Conservation (phyloP, 2,329 filamentous ascomycete species). For the Fonsecaea nubica region DNA sequence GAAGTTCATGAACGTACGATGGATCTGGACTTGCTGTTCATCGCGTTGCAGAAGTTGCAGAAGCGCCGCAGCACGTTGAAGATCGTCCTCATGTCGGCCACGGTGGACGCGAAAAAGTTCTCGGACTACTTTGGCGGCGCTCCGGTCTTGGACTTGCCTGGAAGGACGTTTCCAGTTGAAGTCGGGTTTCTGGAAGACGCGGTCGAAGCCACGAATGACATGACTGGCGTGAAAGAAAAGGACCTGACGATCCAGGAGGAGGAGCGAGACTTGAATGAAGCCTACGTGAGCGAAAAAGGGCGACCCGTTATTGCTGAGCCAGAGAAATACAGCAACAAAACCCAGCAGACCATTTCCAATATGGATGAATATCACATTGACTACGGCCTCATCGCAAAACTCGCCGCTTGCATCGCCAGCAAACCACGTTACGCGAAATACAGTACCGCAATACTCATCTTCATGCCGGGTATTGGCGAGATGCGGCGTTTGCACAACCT, state of each 20-base stretch:
- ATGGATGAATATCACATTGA: constrained; percentile 93
- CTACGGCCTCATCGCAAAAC: constrained; percentile 80
- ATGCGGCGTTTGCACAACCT: constrained; percentile 88
- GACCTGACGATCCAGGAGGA: constrained; percentile 43
- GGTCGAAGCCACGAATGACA: constrained; percentile 82
- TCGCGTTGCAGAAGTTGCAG: constrained; percentile 86
- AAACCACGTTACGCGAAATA: constrained; percentile 70
- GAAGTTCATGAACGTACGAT: constrained; percentile 97
- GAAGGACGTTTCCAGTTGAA: constrained; percentile 89
- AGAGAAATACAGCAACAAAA: constrained; percentile 73
- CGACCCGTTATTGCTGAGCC: constrained; percentile 23
- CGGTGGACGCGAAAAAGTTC: constrained; percentile 89
- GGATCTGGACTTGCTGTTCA: constrained; percentile 93
- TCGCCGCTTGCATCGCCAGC: constrained; percentile 77
- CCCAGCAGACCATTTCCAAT: constrained; percentile 73
- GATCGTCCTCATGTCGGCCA: constrained; percentile 96
- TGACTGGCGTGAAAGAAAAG: constrained; percentile 48
- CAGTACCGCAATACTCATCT: constrained; percentile 92
- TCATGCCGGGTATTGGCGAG: constrained; percentile 92
- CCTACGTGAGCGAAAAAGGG: constrained; percentile 48
- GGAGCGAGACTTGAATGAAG: constrained; percentile 54
- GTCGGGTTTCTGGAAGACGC: constrained; percentile 91
- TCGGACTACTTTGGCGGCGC: constrained; percentile 82
- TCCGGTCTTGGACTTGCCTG: constrained; percentile 87
- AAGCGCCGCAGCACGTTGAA: constrained; percentile 79